Base-by-base conservation (phyloP, 2,329 filamentous ascomycete genomes). In the Neoscytalidium dimidiatum region DNA sequence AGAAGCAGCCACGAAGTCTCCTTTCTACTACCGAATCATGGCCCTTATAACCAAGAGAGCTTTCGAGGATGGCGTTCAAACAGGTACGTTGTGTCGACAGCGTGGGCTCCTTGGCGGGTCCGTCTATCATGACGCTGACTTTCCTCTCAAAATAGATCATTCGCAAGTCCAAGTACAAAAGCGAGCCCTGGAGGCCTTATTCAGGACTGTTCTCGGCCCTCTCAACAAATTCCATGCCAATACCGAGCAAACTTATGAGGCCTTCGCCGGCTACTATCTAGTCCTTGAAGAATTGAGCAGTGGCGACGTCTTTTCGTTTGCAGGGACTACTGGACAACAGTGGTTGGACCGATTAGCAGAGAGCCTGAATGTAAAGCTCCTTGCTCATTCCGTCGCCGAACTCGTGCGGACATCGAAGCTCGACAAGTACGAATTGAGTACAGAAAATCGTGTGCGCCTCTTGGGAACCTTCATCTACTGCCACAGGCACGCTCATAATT, bases 391-490 rank as follows among this genome's bases (percentile, higher is more conserved):
- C 6, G 48, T 78, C 31, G 71, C 75, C 7, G 73, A 71, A 7
- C 66, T 72, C 2, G 67, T 78, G 52, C 74, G 70, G 51, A 66
- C 52, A 1, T 69, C 68, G 4, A 71, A 74, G 19, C 67, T 74
- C 17, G 68, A 71, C n/a, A 51, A 62, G n/a, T 76, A 66, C 48
- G 67, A 63, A 62, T 69, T 69, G 46, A 58, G 77, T 31, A 72
- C 75, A 26, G 75, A 78, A 66, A 72, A 73, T 9, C 81, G 83
- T 17, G 72, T 88, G 19, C 88, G 86, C 80, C 76, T 90, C 8
- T 78, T 90, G 46, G 82, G 84, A 26, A 84, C 86, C 67, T 83
- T 88, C 66, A 85, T 90, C 53, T 88, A 81, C 71, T 83, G 87
- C 69, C 82, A 86, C 67, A 80, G 80, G 41, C 78, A 81, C 69